Evolutionary conservation across 306 rosid genomes (phyloP).

Genomic region (Quillaja saponaria): DNA sequence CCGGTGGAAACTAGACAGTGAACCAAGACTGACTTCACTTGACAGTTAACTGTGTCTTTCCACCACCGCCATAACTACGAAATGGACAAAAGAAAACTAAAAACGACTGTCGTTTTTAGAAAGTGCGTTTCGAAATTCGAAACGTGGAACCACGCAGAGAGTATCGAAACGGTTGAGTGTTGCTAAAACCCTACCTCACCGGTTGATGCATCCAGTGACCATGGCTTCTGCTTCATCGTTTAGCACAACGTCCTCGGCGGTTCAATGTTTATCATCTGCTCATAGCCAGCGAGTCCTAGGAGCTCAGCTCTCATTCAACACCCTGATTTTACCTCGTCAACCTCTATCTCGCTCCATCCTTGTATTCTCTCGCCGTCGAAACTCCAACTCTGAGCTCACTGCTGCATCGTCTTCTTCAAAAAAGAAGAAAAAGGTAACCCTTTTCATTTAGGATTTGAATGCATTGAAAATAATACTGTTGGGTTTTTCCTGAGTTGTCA

Average conservation of each 20-base stretch:
- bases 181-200: no score
- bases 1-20: neutral
- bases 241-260: slow-evolving; percentile 1
- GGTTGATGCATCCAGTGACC: no score
- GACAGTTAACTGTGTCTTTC: neutral
- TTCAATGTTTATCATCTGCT: slow-evolving; percentile 40
- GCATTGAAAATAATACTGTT: neutral
- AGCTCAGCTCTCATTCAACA: slow-evolving; percentile 10
- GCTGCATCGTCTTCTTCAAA: slow-evolving; percentile 48
- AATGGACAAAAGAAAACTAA: no score
- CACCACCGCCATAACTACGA: neutral
- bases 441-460: neutral
- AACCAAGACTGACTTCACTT: neutral
- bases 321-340: slow-evolving; percentile 35
- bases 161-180: no score
- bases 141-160: no score
- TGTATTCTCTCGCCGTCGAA: slow-evolving; percentile 45
- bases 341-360: slow-evolving; percentile 47
- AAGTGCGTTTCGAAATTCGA: no score
- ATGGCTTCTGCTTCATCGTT: no score
- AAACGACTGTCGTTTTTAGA: neutral
- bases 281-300: slow-evolving; percentile 21
- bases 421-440: slow-evolving; percentile 54
- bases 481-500: neutral
- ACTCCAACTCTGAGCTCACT: slow-evolving; percentile 28